phyloP scores from a whole-genome alignment of 2,329 filamentous ascomycete genomes.

The Periconia digitata region DNA sequence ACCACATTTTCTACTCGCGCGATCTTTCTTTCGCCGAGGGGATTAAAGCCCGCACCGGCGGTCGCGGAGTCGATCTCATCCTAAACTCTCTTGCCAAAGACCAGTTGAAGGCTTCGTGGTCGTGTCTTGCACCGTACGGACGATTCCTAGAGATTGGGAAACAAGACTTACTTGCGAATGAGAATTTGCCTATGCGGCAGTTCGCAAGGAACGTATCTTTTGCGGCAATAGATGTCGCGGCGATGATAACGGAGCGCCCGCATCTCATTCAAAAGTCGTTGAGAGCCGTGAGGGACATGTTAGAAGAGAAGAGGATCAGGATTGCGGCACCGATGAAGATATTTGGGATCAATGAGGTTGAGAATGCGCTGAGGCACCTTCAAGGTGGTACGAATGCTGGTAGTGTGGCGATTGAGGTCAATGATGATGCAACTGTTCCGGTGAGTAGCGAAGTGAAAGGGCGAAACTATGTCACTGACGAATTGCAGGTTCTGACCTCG shows the following conservation, averaged over 20 bases:
- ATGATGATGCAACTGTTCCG: neutral
- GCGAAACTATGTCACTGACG: neutral
- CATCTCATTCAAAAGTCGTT: neutral
- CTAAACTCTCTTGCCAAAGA: constrained; percentile 30
- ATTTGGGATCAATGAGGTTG: constrained; percentile 7
- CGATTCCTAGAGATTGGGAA: constrained; percentile 14
- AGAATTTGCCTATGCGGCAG: constrained; percentile 7
- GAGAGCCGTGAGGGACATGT: neutral
- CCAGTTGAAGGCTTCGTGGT: constrained; percentile 38
- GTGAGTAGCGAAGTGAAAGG: neutral
- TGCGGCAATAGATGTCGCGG: constrained; percentile 1
- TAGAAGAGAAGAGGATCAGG: neutral
- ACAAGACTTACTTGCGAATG: constrained; percentile 10
- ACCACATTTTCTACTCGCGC: constrained; percentile 29
- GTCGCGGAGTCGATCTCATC: constrained; percentile 32
- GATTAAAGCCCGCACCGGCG: constrained; percentile 21
- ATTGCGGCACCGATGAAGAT: constrained; percentile 4
- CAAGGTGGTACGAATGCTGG: constrained; percentile 17
- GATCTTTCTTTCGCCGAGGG: constrained; percentile 22
- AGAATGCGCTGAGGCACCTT: constrained; percentile 17
- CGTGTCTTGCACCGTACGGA: constrained; percentile 42
- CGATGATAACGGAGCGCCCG: constrained; percentile 10
- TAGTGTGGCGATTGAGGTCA: constrained; percentile 12
- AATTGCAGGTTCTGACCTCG: neutral
- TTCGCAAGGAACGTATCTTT: constrained; percentile 9